Conservation (phyloP, 2,329 filamentous ascomycete genomes). For the Acrocalymma vagum region DNA sequence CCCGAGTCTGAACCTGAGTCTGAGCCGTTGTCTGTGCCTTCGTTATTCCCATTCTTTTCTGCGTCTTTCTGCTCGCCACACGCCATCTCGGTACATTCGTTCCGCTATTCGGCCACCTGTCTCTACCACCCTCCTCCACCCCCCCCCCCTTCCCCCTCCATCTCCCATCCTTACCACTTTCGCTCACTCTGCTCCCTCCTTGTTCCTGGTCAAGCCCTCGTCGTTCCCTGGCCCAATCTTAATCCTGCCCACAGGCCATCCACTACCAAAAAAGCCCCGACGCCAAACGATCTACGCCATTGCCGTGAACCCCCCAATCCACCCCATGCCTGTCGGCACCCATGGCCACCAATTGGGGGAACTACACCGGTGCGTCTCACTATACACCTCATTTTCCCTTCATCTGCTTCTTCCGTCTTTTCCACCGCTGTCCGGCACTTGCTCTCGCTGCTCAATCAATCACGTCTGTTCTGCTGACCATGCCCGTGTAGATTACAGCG, state of each 20-base stretch:
- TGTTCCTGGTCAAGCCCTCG: too few relatives aligned
- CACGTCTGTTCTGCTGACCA: constrained; percentile 18
- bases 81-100: too few relatives aligned
- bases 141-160: constrained; percentile 1
- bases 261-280: constrained; percentile 23
- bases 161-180: too few relatives aligned
- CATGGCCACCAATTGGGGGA: constrained; percentile 43
- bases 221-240: too few relatives aligned
- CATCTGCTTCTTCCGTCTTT: constrained; percentile 17
- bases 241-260: constrained; percentile 18
- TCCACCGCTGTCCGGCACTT: constrained; percentile 27
- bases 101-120: too few relatives aligned
- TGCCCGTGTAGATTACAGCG: constrained; percentile 45
- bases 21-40: too few relatives aligned
- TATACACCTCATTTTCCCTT: constrained; percentile 19
- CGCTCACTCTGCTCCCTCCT: too few relatives aligned
- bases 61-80: too few relatives aligned
- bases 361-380: constrained; percentile 40
- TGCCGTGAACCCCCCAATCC: constrained; percentile 17
- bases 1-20: too few relatives aligned
- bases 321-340: constrained; percentile 12
- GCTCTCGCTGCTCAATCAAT: constrained; percentile 19
- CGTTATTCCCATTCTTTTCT: too few relatives aligned
- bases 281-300: constrained; percentile 30
- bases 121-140: constrained; percentile 8